Evolutionary conservation across 768 basidiomycete species (phyloP).

Genomic region (Termitomyces sp.): DNA sequence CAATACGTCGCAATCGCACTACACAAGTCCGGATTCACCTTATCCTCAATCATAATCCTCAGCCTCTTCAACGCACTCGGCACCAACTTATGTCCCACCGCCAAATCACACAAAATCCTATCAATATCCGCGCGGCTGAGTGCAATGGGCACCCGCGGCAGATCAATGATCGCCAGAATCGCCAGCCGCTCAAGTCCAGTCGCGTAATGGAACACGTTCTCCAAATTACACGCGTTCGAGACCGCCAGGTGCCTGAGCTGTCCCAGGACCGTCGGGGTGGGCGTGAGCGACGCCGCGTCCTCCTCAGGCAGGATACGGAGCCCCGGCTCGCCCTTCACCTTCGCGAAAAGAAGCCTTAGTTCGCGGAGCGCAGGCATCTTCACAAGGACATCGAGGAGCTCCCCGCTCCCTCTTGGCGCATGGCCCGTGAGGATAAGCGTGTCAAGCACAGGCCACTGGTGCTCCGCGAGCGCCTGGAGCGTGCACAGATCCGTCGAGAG

Average conservation of each 20-base stretch:
- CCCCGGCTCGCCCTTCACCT: constrained; percentile 18
- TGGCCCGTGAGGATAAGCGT: constrained; percentile 35
- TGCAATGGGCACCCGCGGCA: constrained; percentile 31
- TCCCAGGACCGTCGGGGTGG: constrained; percentile 15
- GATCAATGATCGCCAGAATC: constrained; percentile 29
- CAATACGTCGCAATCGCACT: constrained; percentile 25
- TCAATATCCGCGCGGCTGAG: constrained; percentile 26
- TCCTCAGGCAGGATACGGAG: constrained; percentile 20
- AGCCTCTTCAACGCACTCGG: constrained; percentile 21
- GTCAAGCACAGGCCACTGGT: constrained; percentile 29
- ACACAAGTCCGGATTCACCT: constrained; percentile 27
- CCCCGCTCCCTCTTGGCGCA: constrained; percentile 23
- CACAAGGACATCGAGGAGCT: constrained; percentile 25
- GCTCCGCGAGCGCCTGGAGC: constrained; percentile 22
- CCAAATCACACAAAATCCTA: constrained; percentile 25
- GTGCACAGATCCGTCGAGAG: constrained; percentile 31
- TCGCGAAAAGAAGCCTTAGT: constrained; percentile 28
- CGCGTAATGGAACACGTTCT: constrained; percentile 23
- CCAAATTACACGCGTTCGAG: constrained; percentile 30
- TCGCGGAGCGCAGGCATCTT: constrained; percentile 30
- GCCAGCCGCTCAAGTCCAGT: constrained; percentile 26
- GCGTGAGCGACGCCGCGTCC: no score
- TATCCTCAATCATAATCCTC: constrained; percentile 35
- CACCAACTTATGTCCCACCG: constrained; percentile 7
- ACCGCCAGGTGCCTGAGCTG: constrained; percentile 29